Evolutionary conservation across 2,329 filamentous ascomycete genomes (phyloP).

Genomic region (Sporothrix pallida): DNA sequence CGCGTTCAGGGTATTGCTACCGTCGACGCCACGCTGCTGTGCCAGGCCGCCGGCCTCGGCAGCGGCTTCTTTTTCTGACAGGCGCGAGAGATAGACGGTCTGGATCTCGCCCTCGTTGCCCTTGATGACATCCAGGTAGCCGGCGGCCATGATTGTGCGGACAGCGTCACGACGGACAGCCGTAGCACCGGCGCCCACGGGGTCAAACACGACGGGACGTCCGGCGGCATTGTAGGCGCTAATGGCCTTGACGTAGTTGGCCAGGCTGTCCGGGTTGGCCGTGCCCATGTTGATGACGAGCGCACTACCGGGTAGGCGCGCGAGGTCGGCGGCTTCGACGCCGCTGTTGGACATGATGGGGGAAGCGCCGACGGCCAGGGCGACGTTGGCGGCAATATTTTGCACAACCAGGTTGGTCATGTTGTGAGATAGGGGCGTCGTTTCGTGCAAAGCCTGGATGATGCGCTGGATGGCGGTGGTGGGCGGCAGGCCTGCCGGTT

Average conservation of each 20-base stretch:
- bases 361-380: constrained; percentile 80
- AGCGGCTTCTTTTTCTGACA: constrained; percentile 26
- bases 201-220: constrained; percentile 82
- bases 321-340: constrained; percentile 81
- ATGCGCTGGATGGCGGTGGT: constrained; percentile 47
- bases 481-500: constrained; percentile 21
- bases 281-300: constrained; percentile 97
- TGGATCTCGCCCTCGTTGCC: constrained; percentile 90
- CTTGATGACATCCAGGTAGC: constrained; percentile 88
- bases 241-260: constrained; percentile 75
- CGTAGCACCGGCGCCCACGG: constrained; percentile 88
- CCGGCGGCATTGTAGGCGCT: constrained; percentile 79
- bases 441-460: constrained; percentile 65
- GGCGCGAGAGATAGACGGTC: constrained; percentile 66
- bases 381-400: constrained; percentile 92
- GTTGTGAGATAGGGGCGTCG: constrained; percentile 83
- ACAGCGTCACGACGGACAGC: constrained; percentile 73
- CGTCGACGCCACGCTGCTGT: constrained; percentile 86
- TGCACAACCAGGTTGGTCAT: constrained; percentile 98
- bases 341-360: constrained; percentile 95
- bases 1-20: constrained; percentile 59
- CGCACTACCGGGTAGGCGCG: constrained; percentile 69
- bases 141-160: constrained; percentile 70
- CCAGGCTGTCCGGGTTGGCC: constrained; percentile 74
- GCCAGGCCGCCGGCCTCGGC: constrained; percentile 40